Evolutionary conservation across 352 stramenopile species (phyloP).

Genomic region (Phytopythium kandeliae): DNA sequence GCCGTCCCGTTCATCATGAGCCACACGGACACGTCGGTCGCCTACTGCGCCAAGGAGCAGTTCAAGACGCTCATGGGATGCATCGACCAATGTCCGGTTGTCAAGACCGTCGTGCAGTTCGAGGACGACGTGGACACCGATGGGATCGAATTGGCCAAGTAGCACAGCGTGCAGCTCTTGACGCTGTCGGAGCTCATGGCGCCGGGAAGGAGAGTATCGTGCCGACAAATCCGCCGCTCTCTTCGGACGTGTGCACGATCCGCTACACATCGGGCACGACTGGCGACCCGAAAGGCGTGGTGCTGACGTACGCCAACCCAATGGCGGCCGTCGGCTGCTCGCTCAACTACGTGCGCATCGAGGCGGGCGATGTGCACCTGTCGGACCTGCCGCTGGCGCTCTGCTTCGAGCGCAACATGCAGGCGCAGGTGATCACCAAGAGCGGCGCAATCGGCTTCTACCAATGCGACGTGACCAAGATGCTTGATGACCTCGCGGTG

Average conservation of each 20-base stretch:
- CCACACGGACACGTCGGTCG: conserved; percentile 67
- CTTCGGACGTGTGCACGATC: conserved; percentile 34
- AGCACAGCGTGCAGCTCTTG: conserved; percentile 39
- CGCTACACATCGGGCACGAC: conserved; percentile 59
- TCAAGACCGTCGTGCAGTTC: too few relatives aligned
- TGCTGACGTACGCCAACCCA: conserved; percentile 40
- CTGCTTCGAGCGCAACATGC: conserved; percentile 87
- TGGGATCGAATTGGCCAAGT: conserved; percentile 24
- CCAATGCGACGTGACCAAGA: conserved; percentile 75
- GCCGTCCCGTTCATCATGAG: conserved; percentile 78
- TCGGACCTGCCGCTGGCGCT: conserved; percentile 93
- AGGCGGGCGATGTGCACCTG: conserved; percentile 58
- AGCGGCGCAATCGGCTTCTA: conserved; percentile 92
- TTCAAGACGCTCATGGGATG: conserved; percentile 51
- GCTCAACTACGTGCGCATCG: conserved; percentile 19
- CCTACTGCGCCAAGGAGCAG: conserved; percentile 67
- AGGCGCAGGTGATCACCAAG: conserved; percentile 39
- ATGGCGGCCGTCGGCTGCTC: conserved; percentile 25
- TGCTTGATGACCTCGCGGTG: conserved; percentile 90
- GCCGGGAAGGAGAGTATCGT: conserved; percentile 31
- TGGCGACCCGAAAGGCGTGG: conserved; percentile 41
- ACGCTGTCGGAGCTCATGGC: conserved; percentile 38
- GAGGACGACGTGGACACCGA: conserved; percentile 36
- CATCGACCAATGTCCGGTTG: too few relatives aligned
- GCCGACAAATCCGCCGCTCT: conserved; percentile 29